Conservation (phyloP, 495 filamentous ascomycete genomes). For the Tuber microsphaerosporum region DNA sequence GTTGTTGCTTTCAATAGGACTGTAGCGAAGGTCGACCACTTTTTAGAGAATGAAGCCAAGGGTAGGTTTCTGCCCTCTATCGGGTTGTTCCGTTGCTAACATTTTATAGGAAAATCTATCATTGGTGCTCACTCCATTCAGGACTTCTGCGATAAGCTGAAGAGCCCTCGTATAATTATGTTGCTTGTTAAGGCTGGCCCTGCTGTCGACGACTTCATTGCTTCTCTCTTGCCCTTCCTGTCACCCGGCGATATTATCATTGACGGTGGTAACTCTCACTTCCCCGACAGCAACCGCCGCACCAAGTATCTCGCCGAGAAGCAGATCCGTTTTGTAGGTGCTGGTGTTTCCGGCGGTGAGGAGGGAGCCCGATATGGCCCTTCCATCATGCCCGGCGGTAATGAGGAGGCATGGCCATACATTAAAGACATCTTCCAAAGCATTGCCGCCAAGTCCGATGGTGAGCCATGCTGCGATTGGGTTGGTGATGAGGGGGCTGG, state of each 20-base stretch:
- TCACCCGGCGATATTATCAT: slow-evolving; percentile 97
- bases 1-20: slow-evolving; percentile 97
- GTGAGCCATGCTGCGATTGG: slow-evolving; percentile 97
- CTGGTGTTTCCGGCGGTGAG: slow-evolving; percentile 97
- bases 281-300: slow-evolving; percentile 95
- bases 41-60: slow-evolving; percentile 90
- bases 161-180: slow-evolving; percentile 94
- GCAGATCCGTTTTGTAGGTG: slow-evolving; percentile 91
- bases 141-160: slow-evolving; percentile 91
- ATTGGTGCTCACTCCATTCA: slow-evolving; percentile 87
- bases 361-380: slow-evolving; percentile 97
- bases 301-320: slow-evolving; percentile 74
- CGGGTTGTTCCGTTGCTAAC: slow-evolving; percentile 20
- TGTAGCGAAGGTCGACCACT: slow-evolving; percentile 91
- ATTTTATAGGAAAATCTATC: slow-evolving; percentile 67
- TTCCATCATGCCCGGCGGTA: slow-evolving; percentile 96
- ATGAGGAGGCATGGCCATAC: slow-evolving; percentile 94
- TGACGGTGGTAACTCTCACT: slow-evolving; percentile 98
- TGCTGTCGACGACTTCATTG: slow-evolving; percentile 97
- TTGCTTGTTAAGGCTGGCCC: slow-evolving; percentile 95
- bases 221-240: slow-evolving; percentile 79
- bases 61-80: slow-evolving; percentile 47
- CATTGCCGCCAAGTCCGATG: slow-evolving; percentile 93
- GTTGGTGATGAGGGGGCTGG: slow-evolving; percentile 98
- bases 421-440: slow-evolving; percentile 99